Evolutionary conservation across 495 filamentous ascomycete genomes (phyloP).

Genomic region (Hypoxylon lienhwacheense): DNA sequence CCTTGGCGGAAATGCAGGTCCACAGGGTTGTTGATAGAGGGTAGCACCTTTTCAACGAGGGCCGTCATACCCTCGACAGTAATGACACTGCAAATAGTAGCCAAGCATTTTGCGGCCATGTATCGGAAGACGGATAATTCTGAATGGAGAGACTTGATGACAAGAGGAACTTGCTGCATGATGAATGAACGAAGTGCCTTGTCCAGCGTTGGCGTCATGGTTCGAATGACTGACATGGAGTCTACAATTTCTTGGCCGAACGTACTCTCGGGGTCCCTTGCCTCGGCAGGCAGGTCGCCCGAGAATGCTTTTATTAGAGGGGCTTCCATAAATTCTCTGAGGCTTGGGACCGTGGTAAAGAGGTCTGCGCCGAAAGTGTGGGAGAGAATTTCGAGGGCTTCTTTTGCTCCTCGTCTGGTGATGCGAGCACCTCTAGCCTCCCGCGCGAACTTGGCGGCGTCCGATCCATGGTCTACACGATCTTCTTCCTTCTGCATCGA

Average conservation of each 20-base stretch:
- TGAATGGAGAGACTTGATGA: constrained; percentile 83
- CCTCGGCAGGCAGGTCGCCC: constrained; percentile 68
- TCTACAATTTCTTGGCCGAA: constrained; percentile 92
- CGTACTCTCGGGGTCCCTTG: constrained; percentile 65
- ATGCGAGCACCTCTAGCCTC: constrained; percentile 86
- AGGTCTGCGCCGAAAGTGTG: constrained; percentile 74
- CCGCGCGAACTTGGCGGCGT: constrained; percentile 82
- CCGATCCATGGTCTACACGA: constrained; percentile 78
- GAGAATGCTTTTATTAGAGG: constrained; percentile 75
- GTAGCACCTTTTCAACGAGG: constrained; percentile 88
- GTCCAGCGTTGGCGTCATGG: constrained; percentile 82
- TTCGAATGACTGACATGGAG: constrained; percentile 87
- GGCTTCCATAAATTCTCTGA: constrained; percentile 75
- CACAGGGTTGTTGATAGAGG: constrained; percentile 82
- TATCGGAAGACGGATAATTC: constrained; percentile 89
- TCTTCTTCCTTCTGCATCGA: constrained; percentile 97
- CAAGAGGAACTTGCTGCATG: constrained; percentile 77
- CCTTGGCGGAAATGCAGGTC: constrained; percentile 89
- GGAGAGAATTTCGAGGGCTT: constrained; percentile 86
- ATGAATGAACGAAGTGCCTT: constrained; percentile 73
- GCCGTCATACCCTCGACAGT: constrained; percentile 93
- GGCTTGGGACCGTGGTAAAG: constrained; percentile 76
- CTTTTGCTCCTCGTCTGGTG: constrained; percentile 88
- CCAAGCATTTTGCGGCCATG: constrained; percentile 95
- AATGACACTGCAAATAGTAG: constrained; percentile 95